phyloP scores from a whole-genome alignment of 805 yeast genomes.

The Sporopachydermia lactativora region DNA sequence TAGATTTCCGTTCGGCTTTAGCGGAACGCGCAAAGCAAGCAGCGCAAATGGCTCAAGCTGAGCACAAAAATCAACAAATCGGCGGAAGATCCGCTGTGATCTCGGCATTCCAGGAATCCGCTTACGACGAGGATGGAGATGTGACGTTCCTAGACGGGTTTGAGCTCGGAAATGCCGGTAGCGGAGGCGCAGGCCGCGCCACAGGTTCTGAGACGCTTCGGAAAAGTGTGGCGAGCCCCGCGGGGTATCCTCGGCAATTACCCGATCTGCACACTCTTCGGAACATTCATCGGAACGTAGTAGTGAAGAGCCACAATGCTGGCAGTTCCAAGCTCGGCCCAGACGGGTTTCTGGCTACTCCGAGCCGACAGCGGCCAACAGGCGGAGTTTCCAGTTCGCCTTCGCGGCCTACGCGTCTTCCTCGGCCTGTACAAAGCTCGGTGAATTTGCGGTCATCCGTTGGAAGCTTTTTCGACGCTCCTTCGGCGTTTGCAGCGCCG shows the following conservation, averaged over 20 bases:
- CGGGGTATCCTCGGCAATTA: no score
- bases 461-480: neutral
- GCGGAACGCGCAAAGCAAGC: constrained; percentile 7
- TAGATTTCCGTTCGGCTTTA: constrained; percentile 6
- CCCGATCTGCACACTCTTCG: neutral
- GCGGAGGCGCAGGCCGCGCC: no score
- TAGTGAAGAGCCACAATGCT: neutral
- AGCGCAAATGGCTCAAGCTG: constrained; percentile 7
- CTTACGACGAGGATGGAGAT: neutral
- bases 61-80: constrained; percentile 1
- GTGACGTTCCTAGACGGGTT: constrained; percentile 1
- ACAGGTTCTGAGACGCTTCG: neutral
- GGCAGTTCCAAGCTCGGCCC: neutral
- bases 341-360: neutral
- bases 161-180: neutral
- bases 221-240: no score
- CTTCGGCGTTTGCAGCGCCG: neutral
- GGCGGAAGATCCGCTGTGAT: neutral
- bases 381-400: neutral
- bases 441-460: neutral
- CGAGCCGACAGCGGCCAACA: neutral
- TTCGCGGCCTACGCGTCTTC: neutral
- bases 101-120: neutral
- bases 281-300: neutral
- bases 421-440: constrained; percentile 1